Base-by-base conservation (phyloP, 129 eudicot genomes). In the Cynara cardunculus region DNA sequence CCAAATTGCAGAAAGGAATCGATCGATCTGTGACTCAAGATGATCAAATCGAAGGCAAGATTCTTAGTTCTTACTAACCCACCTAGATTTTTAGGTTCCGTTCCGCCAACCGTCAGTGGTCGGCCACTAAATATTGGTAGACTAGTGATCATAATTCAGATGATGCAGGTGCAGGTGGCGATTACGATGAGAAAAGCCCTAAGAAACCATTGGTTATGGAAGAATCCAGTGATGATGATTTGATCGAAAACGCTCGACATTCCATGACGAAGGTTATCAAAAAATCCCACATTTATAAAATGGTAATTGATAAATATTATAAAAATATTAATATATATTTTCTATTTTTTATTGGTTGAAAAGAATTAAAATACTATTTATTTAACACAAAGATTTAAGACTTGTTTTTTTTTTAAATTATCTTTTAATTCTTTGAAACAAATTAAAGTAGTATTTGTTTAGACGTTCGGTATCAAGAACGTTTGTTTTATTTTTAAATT, bases 241-340 rank as follows among this genome's bases (percentile, higher is more conserved):
- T 34, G 11, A 19, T 14, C 7, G 22, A 76, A 76, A 30, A 76
- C 18, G 31, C 11, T 14, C 75, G 31, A 5, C 14, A 41, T n/a
- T 41, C 67, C 16, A 74, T 74, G 37, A 69, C 7, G 44, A 78
- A 1, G 24, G 82, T 69, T 69, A 28, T 78, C 53, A 27, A 31
- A 74, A 69, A 7, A 78, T 44, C 53, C 21, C 24, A 44, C 76
- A 5, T 12, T 44, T 11, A 19, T 21, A 30, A 12, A 21, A 26
- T 78, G 82, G 82, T 78, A 72, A 25, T 66, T 66, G 2, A 39
- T 25, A 41, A 25, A 78, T 13, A n/a, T n/a, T n/a, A n/a, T n/a
- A n/a, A n/a, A n/a, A n/a, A n/a, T n/a, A n/a, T n/a, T n/a, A n/a
- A n/a, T n/a, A n/a, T n/a, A n/a, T n/a, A n/a, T n/a, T n/a, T n/a